These are phyloP conservation scores for Phyllosticta citribraziliensis DNA, from an alignment of 2,329 filamentous ascomycete genomes.

Conservation along the genomic window DNA sequence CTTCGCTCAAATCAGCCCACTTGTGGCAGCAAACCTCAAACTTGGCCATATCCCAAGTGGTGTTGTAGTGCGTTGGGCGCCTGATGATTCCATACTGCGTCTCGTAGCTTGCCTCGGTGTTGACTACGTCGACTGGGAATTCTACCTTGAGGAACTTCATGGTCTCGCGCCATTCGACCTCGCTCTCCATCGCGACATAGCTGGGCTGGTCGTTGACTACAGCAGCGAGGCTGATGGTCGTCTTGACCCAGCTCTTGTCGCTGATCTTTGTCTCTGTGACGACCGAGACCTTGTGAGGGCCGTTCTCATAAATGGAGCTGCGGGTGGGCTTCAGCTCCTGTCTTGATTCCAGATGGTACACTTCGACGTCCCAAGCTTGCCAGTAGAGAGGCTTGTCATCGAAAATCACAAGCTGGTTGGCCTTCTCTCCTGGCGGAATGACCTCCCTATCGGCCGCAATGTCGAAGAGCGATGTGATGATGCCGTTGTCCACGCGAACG, in stretches of 20 bases:
- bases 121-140: constrained; percentile 85
- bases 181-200: constrained; percentile 67
- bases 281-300: constrained; percentile 68
- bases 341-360: constrained; percentile 83
- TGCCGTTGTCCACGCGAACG: constrained; percentile 63
- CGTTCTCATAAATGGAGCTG: constrained; percentile 61
- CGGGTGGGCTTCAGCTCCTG: constrained; percentile 61
- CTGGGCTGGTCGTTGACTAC: constrained; percentile 55
- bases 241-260: constrained; percentile 74
- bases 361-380: constrained; percentile 97
- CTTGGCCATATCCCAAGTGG: constrained; percentile 94
- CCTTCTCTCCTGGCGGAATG: constrained; percentile 61
- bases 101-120: constrained; percentile 90
- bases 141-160: constrained; percentile 99
- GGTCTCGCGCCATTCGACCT: constrained; percentile 93
- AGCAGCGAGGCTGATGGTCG: constrained; percentile 70
- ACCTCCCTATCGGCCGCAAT: constrained; percentile 63
- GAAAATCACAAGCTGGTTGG: constrained; percentile 86
- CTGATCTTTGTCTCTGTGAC: constrained; percentile 81
- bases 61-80: constrained; percentile 96
- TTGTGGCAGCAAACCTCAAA: constrained; percentile 96
- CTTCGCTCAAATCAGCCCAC: constrained; percentile 82
- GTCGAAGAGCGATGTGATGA: constrained; percentile 79
- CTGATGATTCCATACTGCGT: constrained; percentile 85
- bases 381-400: constrained; percentile 97